Evolutionary conservation across 805 yeast species (phyloP).

Genomic region (Clavispora vitiphila): DNA sequence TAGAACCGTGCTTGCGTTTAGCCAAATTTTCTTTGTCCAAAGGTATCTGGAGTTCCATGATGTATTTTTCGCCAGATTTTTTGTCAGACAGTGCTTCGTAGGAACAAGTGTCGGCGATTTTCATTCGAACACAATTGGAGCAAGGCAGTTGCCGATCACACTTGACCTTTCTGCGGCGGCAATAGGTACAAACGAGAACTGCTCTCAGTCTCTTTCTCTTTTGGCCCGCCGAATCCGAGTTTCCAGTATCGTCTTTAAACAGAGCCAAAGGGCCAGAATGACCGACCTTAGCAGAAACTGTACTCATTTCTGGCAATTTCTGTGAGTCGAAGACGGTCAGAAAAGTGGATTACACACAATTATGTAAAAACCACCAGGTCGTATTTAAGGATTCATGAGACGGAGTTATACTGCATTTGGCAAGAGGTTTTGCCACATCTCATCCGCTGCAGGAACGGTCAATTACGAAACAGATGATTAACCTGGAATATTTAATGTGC

Average conservation of each 20-base stretch:
- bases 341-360: not conserved
- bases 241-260: slow-evolving; percentile 1
- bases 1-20: not conserved
- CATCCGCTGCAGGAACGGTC: not conserved
- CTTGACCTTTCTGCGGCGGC: slow-evolving; percentile 29
- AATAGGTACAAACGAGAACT: slow-evolving; percentile 25
- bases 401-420: slow-evolving; percentile 1
- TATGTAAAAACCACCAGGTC: not conserved
- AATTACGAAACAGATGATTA: too few species aligned
- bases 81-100: slow-evolving; percentile 13
- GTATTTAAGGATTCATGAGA: not conserved
- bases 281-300: not conserved
- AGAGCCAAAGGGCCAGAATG: too few species aligned
- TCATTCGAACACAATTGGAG: slow-evolving; percentile 20
- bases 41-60: slow-evolving; percentile 8
- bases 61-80: slow-evolving; percentile 8
- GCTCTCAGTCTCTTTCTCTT: slow-evolving; percentile 18
- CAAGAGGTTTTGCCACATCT: not conserved
- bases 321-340: not conserved
- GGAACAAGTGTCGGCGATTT: slow-evolving; percentile 15
- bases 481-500: too few species aligned
- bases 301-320: not conserved
- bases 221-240: slow-evolving; percentile 12
- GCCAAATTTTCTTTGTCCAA: not conserved
- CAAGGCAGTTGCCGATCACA: slow-evolving; percentile 28